These are phyloP conservation scores for Gonium pectorale DNA, from an alignment of 139 green algal species.

Conservation along the genomic window DNA sequence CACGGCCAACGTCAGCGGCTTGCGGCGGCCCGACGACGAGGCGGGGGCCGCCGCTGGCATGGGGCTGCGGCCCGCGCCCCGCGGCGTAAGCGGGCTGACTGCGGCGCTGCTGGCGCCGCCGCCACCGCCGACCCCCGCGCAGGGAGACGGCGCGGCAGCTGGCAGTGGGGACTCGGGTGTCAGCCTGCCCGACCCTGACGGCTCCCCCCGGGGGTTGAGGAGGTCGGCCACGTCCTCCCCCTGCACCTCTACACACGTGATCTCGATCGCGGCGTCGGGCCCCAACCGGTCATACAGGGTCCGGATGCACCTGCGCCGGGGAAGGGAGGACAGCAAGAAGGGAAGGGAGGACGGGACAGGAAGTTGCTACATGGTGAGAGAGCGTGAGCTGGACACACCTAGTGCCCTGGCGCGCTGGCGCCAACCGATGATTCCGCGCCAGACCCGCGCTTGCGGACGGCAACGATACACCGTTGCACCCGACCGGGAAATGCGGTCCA, in stretches of 20 bases:
- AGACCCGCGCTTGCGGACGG: too few species aligned
- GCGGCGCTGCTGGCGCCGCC: not conserved
- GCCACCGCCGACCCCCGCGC: not conserved
- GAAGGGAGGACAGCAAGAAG: too few species aligned
- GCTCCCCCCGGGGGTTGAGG: not conserved
- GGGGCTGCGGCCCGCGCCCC: not conserved
- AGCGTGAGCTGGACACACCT: too few species aligned
- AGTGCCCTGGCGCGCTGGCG: too few species aligned
- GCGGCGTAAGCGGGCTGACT: not conserved
- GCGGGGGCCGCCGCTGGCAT: not conserved
- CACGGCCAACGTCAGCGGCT: constrained; percentile 5
- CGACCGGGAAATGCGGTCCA: too few species aligned
- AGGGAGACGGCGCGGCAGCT: too few species aligned
- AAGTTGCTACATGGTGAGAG: too few species aligned
- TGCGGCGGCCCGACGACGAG: not conserved
- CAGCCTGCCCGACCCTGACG: not conserved
- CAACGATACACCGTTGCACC: too few species aligned
- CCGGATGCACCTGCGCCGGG: constrained; percentile 29
- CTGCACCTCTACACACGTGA: constrained; percentile 43
- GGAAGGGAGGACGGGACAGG: too few species aligned
- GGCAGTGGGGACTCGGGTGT: not conserved
- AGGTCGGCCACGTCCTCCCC: constrained; percentile 29
- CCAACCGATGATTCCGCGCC: too few species aligned
- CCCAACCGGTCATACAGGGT: constrained; percentile 17
- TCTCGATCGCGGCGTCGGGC: not conserved